phyloP scores from a whole-genome alignment of 768 basidiomycete species.

The Lactarius tabidus region DNA sequence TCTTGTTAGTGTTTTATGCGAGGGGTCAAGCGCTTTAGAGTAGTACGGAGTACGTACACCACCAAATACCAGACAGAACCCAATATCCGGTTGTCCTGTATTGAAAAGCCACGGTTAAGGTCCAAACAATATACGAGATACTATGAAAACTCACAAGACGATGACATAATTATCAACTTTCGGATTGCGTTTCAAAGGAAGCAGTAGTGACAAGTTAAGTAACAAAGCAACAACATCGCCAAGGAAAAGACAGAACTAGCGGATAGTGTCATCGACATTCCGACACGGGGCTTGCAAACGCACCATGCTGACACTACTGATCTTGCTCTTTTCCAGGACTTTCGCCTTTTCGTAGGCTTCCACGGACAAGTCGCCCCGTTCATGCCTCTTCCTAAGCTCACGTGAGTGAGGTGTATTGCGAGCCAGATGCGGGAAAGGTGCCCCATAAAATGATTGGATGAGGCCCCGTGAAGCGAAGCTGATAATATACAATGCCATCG shows the following conservation, averaged over 20 bases:
- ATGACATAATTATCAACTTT: constrained; percentile 73
- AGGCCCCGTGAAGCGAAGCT: constrained; percentile 78
- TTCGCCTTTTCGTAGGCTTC: constrained; percentile 72
- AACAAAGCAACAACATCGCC: constrained; percentile 64
- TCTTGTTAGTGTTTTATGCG: background rate
- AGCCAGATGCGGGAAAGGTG: constrained; percentile 70
- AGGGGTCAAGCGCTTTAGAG: no score
- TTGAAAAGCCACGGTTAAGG: no score
- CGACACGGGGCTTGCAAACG: constrained; percentile 14
- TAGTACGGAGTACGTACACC: constrained; percentile 55
- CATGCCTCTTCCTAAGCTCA: constrained; percentile 49
- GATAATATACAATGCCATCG: constrained; percentile 76
- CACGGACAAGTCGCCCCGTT: constrained; percentile 51
- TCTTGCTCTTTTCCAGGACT: constrained; percentile 76
- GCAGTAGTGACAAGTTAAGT: constrained; percentile 64
- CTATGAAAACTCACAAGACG: constrained; percentile 46
- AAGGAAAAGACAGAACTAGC: constrained; percentile 69
- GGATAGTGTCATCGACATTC: background rate
- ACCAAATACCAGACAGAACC: constrained; percentile 81
- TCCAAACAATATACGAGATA: background rate
- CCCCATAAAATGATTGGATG: constrained; percentile 40
- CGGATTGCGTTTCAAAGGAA: constrained; percentile 56
- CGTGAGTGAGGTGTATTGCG: constrained; percentile 68
- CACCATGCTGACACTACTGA: constrained; percentile 82
- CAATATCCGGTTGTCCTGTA: constrained; percentile 67